Conservation (phyloP, 1,139 yeast genomes). For the Wickerhamiella pararugosa region DNA sequence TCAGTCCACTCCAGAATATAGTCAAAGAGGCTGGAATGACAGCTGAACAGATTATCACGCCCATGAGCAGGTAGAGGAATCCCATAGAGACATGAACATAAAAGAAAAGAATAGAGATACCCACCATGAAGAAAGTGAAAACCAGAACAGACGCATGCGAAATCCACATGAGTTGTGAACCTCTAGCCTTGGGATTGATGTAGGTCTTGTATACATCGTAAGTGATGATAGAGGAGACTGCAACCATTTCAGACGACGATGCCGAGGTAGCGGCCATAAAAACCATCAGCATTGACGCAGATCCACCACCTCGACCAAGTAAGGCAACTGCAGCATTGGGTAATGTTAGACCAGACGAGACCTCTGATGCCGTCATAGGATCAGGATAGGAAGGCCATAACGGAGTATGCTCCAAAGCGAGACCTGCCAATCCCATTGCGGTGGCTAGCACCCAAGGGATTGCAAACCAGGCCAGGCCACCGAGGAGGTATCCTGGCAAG, state of each 20-base stretch:
- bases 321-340: constrained; percentile 81
- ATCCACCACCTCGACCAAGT: constrained; percentile 79
- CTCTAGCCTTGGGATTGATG: constrained; percentile 61
- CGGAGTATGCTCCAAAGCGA: constrained; percentile 51
- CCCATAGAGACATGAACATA: constrained; percentile 82
- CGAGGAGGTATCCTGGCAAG: constrained; percentile 73
- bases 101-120: constrained; percentile 63
- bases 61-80: constrained; percentile 77
- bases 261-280: constrained; percentile 64
- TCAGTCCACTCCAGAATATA: constrained; percentile 53
- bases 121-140: constrained; percentile 62
- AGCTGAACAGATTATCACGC: constrained; percentile 72
- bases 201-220: constrained; percentile 74
- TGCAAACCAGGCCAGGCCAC: constrained; percentile 89
- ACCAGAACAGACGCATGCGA: constrained; percentile 52
- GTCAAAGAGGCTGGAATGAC: constrained; percentile 67
- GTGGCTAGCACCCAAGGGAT: constrained; percentile 73
- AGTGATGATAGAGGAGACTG: constrained; percentile 71
- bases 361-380: constrained; percentile 46
- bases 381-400: constrained; percentile 68
- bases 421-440: constrained; percentile 69
- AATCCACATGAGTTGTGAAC: constrained; percentile 49
- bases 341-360: constrained; percentile 64
- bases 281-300: constrained; percentile 55
- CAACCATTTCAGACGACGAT: constrained; percentile 62